Evolutionary conservation across 2,329 filamentous ascomycete species (phyloP), one percentile per base, ranked within the genome.

Genomic region (Tolypocladium tundrense): DNA sequence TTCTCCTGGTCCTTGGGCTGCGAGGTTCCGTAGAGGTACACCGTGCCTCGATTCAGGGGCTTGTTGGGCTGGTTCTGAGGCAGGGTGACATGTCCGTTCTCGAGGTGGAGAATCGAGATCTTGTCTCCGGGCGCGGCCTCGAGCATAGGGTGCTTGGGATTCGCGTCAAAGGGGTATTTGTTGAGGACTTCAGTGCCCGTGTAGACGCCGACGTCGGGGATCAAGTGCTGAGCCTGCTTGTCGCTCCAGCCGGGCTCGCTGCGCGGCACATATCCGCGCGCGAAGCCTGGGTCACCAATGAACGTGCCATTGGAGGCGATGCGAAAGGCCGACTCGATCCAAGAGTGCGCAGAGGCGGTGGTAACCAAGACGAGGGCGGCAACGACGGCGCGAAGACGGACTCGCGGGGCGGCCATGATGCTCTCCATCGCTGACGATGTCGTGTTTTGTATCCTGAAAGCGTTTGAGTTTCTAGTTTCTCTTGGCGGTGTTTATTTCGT

Each of bases 231-330:
- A 65, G 86, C 83, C n/a, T 73, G 69, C 39, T 71, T 68, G 65
- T 90, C 87, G 59, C 68, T 75, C 71, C 83, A 88, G 11, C 73
- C 78, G 9, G 80, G 72, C 43, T 76, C 70, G 9, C 61, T 77
- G 60, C 90, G 84, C 39, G 80, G 72, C 19, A 85, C 71, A 67
- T 85, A 90, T 53, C 85, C 87, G 62, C 91, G 87, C n/a, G 88
- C 76, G 69, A 87, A 96, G 39, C 93, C 93, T 31, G 82, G 76
- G 9, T 79, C 70, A 35, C 88, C 88, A 24, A 86, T 76, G 69
- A 91, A 90, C 40, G 84, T 84, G 57, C 91, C 92, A 65, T 91
- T 88, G 35, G 82, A 70, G 56, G 85, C 83, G 69, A 97, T 85
- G 58, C 85, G 83, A 61, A 79, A 82, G 54, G 93, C 77, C 66